These are phyloP conservation scores for Madurella fahalii DNA, from an alignment of 2,329 filamentous ascomycete genomes.

Conservation along the genomic window DNA sequence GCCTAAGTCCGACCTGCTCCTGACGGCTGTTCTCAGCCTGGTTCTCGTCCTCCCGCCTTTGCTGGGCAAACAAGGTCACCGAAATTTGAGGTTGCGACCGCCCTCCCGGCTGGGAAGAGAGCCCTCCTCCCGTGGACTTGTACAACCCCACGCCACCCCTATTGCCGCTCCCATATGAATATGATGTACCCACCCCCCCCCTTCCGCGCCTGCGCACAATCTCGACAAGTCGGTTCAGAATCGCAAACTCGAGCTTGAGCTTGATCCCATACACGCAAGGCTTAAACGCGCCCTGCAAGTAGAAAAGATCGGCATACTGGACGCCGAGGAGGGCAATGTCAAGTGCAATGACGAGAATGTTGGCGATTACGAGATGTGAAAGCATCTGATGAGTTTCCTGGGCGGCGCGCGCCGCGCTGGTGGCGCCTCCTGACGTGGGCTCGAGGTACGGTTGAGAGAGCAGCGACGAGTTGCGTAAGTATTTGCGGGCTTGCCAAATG, in stretches of 20 bases:
- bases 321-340: conserved; percentile 37
- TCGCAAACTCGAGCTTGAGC: conserved; percentile 34
- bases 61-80: background rate
- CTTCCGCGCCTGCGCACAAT: conserved; percentile 17
- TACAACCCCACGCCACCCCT: background rate
- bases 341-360: conserved; percentile 37
- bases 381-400: conserved; percentile 22
- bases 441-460: background rate
- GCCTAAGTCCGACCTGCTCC: background rate
- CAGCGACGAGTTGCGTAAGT: conserved; percentile 9
- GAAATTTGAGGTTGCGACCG: background rate
- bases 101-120: background rate
- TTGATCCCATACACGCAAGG: conserved; percentile 34
- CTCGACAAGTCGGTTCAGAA: conserved; percentile 32
- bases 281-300: conserved; percentile 34
- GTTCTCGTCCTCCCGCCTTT: background rate
- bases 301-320: conserved; percentile 35
- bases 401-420: background rate
- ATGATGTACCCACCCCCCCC: background rate
- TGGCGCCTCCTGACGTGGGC: background rate
- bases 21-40: background rate
- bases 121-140: background rate
- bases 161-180: background rate
- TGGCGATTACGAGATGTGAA: conserved; percentile 35
- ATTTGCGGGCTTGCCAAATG: conserved; percentile 26